phyloP scores from a whole-genome alignment of 73 alveolate genomes.

The Effrenium voratum region DNA sequence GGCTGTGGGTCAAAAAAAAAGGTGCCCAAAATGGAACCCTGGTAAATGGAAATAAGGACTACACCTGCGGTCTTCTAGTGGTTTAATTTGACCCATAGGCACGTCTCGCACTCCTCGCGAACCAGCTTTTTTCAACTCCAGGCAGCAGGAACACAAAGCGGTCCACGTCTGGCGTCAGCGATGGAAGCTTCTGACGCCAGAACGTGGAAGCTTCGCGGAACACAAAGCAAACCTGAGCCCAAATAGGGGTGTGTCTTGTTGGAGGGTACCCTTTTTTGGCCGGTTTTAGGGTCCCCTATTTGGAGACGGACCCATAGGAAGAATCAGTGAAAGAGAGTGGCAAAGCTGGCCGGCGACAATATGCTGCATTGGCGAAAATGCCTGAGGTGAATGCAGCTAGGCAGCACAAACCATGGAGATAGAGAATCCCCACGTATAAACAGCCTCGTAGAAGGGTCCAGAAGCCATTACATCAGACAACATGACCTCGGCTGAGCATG shows the following conservation, averaged over 20 bases:
- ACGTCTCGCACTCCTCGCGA: background rate
- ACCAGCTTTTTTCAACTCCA: background rate
- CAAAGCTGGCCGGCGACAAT: background rate
- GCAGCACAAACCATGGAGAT: conserved; percentile 65
- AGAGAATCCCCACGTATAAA: conserved; percentile 81
- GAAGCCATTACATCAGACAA: conserved; percentile 83
- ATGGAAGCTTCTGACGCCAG: conserved; percentile 85
- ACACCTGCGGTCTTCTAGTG: no score
- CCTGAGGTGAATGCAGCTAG: conserved; percentile 4
- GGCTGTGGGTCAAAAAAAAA: no score
- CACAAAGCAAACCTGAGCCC: conserved; percentile 73
- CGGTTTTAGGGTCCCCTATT: no score
- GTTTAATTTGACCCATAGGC: no score
- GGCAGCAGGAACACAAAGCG: conserved; percentile 76
- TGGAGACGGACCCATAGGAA: background rate
- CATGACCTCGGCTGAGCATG: conserved; percentile 27
- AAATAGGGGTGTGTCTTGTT: no score
- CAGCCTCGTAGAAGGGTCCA: conserved; percentile 79
- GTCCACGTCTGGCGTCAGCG: conserved; percentile 83
- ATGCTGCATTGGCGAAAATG: background rate
- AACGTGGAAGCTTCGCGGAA: conserved; percentile 88
- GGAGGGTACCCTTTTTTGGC: no score
- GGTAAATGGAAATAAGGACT: no score
- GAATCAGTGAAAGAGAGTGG: no score
- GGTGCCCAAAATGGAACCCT: no score